These are phyloP conservation scores for Gleditsia sinensis DNA, from an alignment of 306 rosid species.

Conservation along the genomic window DNA sequence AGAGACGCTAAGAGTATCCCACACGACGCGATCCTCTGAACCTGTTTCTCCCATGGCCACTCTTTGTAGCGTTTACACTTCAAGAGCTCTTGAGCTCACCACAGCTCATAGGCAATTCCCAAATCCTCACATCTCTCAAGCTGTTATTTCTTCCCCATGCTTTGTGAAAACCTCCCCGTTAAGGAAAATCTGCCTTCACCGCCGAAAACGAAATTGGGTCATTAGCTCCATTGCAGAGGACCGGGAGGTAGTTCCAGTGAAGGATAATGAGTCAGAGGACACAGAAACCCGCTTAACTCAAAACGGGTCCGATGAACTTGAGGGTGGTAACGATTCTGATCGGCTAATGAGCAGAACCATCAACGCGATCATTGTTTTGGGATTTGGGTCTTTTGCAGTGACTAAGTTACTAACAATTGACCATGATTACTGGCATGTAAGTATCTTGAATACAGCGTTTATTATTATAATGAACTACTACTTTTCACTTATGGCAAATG, in stretches of 20 bases:
- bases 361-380: conserved; percentile 78
- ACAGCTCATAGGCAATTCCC: conserved; percentile 25
- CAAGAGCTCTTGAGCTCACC: conserved; percentile 26
- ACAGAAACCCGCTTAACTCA: conserved; percentile 32
- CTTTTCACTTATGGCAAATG: background rate
- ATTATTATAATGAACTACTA: too few relatives aligned
- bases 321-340: conserved; percentile 37
- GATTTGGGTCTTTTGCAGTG: conserved; percentile 82
- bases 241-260: conserved; percentile 49
- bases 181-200: conserved; percentile 23
- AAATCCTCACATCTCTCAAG: conserved; percentile 29
- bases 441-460: conserved; percentile 33
- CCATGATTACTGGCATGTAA: conserved; percentile 91
- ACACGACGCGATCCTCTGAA: conserved; percentile 22
- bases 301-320: conserved; percentile 45
- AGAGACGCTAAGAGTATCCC: background rate
- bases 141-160: conserved; percentile 33
- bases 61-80: conserved; percentile 41
- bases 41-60: conserved; percentile 49
- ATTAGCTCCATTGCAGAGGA: conserved; percentile 60
- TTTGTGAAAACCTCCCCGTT: conserved; percentile 16
- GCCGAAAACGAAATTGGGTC: conserved; percentile 41
- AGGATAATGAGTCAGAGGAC: conserved; percentile 33
- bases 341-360: conserved; percentile 51
- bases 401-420: conserved; percentile 88